These are phyloP conservation scores for Acorus gramineus DNA, from an alignment of 106 monocot genomes.

Conservation along the genomic window DNA sequence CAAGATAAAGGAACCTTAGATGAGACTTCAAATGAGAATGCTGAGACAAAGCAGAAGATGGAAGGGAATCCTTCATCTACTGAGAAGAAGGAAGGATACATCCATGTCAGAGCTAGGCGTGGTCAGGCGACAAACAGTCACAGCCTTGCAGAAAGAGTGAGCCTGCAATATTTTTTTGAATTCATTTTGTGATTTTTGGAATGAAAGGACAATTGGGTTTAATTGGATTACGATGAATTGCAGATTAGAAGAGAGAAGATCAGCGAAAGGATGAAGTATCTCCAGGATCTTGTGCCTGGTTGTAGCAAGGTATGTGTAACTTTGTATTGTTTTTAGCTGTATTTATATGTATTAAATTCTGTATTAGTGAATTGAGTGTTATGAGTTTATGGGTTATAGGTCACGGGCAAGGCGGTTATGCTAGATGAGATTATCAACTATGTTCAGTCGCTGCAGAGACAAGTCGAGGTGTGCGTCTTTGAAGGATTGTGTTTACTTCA, in stretches of 20 bases:
- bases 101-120: conserved; percentile 46
- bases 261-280: conserved; percentile 75
- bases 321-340: background rate
- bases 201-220: background rate
- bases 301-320: conserved; percentile 47
- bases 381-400: conserved; percentile 19
- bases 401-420: conserved; percentile 88
- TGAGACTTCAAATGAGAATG: conserved; percentile 15
- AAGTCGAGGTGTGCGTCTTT: conserved; percentile 53
- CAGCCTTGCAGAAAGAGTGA: conserved; percentile 48
- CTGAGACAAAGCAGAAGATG: conserved; percentile 12
- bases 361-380: background rate
- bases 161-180: too few relatives aligned
- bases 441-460: conserved; percentile 71
- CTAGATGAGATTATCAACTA: conserved; percentile 92
- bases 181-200: too few relatives aligned
- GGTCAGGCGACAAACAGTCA: conserved; percentile 48
- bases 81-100: conserved; percentile 20
- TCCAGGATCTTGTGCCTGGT: conserved; percentile 82
- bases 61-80: conserved; percentile 13
- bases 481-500: background rate
- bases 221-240: background rate
- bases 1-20: conserved; percentile 9
- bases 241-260: conserved; percentile 80
- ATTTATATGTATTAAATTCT: background rate